Evolutionary conservation across 495 filamentous ascomycete species (phyloP).

Genomic region (Penicillium alfredii): DNA sequence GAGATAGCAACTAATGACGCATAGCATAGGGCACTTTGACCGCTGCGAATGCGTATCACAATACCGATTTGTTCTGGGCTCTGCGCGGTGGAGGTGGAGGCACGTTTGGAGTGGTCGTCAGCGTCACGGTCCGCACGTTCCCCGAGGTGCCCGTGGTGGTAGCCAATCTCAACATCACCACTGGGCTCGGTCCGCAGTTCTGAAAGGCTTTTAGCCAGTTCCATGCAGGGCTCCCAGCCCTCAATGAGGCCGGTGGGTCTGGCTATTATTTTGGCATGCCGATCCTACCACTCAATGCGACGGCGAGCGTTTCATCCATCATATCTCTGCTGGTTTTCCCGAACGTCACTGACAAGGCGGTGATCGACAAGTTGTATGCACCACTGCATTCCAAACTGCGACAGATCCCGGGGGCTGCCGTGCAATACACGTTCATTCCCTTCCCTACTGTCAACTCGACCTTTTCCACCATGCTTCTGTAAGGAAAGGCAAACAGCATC

Average conservation of each 20-base stretch:
- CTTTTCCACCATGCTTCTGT: conserved; percentile 11
- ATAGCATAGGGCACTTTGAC: conserved; percentile 27
- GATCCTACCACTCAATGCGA: conserved; percentile 12
- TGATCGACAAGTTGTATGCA: conserved; percentile 13
- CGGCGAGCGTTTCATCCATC: conserved; percentile 11
- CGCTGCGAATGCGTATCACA: conserved; percentile 33
- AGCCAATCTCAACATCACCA: conserved; percentile 33
- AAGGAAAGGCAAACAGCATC: conserved; percentile 17
- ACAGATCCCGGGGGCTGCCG: conserved; percentile 10
- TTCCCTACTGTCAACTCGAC: conserved; percentile 19
- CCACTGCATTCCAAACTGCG: conserved; percentile 15
- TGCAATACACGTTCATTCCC: conserved; percentile 6
- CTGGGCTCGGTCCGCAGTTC: conserved; percentile 15
- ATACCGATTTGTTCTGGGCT: conserved; percentile 56
- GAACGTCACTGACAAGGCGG: conserved; percentile 16
- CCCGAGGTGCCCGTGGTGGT: conserved; percentile 30
- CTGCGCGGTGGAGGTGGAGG: conserved; percentile 40
- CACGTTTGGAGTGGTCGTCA: conserved; percentile 49
- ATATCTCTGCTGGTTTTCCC: conserved; percentile 19
- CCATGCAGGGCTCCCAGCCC: conserved; percentile 22
- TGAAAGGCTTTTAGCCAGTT: conserved; percentile 30
- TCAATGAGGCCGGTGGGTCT: conserved; percentile 32
- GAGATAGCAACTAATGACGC: background rate
- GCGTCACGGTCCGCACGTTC: conserved; percentile 37
- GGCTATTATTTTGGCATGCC: conserved; percentile 35